Base-by-base conservation (phyloP, 108 stramenopile genomes). In the Cyclotella distinguenda region DNA sequence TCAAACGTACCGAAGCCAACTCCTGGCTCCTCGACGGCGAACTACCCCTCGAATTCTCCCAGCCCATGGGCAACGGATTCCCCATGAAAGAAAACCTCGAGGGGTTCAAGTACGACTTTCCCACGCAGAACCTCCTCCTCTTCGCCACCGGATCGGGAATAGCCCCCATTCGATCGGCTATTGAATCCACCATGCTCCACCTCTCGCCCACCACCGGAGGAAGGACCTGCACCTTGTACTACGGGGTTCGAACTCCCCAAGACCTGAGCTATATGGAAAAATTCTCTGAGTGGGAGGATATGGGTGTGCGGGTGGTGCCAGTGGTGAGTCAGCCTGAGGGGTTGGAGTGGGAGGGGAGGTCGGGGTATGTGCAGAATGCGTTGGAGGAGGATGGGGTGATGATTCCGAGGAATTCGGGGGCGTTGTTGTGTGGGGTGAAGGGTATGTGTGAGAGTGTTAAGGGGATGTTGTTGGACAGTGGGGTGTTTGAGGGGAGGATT, bases 141-240 rank as follows among this genome's bases (percentile, higher is more conserved):
- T 86, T 95, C 43, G 94, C 90, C 9, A 80, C 79, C 23, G 96
- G 96, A 13, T 84, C 76, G 60, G 95, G 95, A 12, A 90, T 97
- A 60, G 94, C 96, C 0, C 96, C 96, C 26, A 87, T 97, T 60
- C 90, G 90, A 36, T 89, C 96, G 22, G 92, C 91, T 6, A 93
- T 95, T 64, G 96, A 97, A 74, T 83, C 83, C 18, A 70, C 72
- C 25, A 70, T 72, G 44, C 75, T 96, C 47, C 78, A 86, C 30
- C 64, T 92, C 19, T 68, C 75, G 11, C 49, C 59, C 10, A 22
- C 64, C 4, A 48, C 65, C 10, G 87, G 86, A 45, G 88, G 85
- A 44, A 74, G 91, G 25, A 78, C 85, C 0, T 84, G 82, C 34
- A 90, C 85, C 32, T 58, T 95, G 28, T 95, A 93, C 67, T 95